phyloP scores from a whole-genome alignment of 768 basidiomycete genomes.

The Rhodosporidiobolus odoratus region DNA sequence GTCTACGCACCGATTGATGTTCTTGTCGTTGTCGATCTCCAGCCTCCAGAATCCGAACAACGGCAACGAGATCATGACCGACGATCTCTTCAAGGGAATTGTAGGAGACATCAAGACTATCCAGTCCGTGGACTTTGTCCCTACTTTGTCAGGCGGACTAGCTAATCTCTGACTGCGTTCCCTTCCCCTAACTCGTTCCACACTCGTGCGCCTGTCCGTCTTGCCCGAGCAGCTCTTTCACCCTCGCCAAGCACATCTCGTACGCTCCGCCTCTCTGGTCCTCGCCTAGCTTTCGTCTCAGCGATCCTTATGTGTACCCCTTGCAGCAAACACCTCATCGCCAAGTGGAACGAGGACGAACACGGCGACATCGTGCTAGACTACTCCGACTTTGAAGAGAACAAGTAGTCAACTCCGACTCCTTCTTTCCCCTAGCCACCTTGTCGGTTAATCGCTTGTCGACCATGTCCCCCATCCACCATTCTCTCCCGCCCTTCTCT shows the following conservation, averaged over 20 bases:
- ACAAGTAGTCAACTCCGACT: neutral
- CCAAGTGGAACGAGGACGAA: neutral
- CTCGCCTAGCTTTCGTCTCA: slow-evolving; percentile 9
- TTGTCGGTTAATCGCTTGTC: neutral
- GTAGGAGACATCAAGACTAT: neutral
- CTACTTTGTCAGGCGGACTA: too few species aligned
- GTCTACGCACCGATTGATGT: neutral
- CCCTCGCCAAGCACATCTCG: slow-evolving; percentile 2
- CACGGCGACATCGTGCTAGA: neutral
- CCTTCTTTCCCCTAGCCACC: neutral
- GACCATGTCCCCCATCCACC: neutral
- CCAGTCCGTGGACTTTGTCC: too few species aligned
- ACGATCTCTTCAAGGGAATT: slow-evolving; percentile 5
- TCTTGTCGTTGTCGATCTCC: neutral
- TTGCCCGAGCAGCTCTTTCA: neutral
- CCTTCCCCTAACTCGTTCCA: neutral
- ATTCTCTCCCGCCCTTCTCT: too few species aligned
- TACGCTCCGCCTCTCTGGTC: neutral
- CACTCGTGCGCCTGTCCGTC: neutral
- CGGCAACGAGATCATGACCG: slow-evolving; percentile 23
- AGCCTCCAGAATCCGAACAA: slow-evolving; percentile 20
- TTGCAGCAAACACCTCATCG: neutral
- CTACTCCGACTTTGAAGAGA: neutral
- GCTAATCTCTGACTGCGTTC: too few species aligned
- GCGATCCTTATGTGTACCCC: slow-evolving; percentile 9